Percentiles rank a stretch among this genome's conserved stretches.
These are phyloP conservation scores for Nemania diffusa DNA, from an alignment of 2,329 filamentous ascomycete species.

Conservation along the genomic window DNA sequence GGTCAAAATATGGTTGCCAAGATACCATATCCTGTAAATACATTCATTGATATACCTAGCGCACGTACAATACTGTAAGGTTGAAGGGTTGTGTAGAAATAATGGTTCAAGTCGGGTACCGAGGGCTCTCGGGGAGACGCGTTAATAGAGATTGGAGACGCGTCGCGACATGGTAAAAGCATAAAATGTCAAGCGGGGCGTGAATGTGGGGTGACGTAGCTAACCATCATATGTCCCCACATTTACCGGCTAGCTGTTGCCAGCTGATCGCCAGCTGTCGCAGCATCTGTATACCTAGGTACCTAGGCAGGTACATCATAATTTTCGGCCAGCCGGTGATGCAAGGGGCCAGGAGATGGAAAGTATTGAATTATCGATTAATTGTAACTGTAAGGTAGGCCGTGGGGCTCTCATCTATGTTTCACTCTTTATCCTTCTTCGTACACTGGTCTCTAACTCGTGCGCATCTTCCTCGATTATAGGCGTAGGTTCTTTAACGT, in stretches of 20 bases:
- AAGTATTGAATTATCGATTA: neutral
- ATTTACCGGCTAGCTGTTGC: neutral
- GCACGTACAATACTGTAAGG: neutral
- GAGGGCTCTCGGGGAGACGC: conserved; percentile 32
- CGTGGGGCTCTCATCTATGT: neutral
- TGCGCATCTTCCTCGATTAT: conserved; percentile 16
- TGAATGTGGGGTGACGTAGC: conserved; percentile 39
- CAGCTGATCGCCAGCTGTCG: neutral
- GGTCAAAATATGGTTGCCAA: conserved; percentile 1
- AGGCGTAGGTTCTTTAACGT: conserved; percentile 30
- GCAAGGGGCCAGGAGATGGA: neutral
- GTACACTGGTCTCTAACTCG: conserved; percentile 35
- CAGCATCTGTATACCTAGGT: neutral
- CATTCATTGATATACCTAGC: neutral
- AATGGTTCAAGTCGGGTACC: conserved; percentile 2
- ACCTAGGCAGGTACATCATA: neutral
- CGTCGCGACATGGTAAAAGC: conserved; percentile 28
- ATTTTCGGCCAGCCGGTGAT: neutral
- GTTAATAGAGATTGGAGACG: conserved; percentile 36
- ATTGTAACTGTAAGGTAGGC: neutral
- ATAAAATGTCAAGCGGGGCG: conserved; percentile 19
- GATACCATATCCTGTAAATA: neutral
- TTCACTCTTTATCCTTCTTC: conserved; percentile 34
- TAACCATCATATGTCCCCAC: neutral
- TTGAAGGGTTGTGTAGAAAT: neutral